Evolutionary conservation across 768 basidiomycete species (phyloP).

Genomic region (Russula sp.): DNA sequence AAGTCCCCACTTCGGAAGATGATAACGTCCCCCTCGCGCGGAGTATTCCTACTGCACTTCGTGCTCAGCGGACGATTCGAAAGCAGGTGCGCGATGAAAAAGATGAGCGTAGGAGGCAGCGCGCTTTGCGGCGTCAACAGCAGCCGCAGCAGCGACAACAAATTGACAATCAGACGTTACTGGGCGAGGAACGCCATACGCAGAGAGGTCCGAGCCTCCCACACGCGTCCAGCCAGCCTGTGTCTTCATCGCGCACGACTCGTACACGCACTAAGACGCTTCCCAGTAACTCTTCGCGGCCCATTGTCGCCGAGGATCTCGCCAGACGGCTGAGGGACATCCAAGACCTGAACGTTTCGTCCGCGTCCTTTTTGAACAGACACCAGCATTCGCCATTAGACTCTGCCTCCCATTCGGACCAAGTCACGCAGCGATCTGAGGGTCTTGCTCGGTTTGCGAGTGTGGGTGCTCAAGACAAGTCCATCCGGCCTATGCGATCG

Average conservation of each 20-base stretch:
- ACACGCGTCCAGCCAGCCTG: not conserved
- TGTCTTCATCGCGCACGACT: not conserved
- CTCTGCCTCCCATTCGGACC: slow-evolving; percentile 2
- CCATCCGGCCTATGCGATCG: slow-evolving; percentile 50
- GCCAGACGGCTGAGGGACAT: slow-evolving; percentile 20
- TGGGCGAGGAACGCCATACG: not conserved
- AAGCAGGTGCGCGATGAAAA: slow-evolving; percentile 64
- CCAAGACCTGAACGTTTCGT: slow-evolving; percentile 4
- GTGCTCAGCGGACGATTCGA: slow-evolving; percentile 76
- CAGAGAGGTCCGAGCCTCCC: not conserved
- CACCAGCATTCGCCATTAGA: not conserved
- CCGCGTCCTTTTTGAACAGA: not conserved
- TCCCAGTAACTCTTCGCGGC: slow-evolving; percentile 17
- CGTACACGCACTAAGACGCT: slow-evolving; percentile 22
- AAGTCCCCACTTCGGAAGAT: slow-evolving; percentile 27
- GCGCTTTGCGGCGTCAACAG: slow-evolving; percentile 24
- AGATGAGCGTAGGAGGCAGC: slow-evolving; percentile 43
- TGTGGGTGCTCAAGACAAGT: slow-evolving; percentile 25
- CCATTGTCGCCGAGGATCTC: slow-evolving; percentile 20
- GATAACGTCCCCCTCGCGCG: slow-evolving; percentile 84
- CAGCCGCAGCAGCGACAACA: slow-evolving; percentile 1
- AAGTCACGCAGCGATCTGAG: slow-evolving; percentile 25
- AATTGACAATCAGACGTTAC: not conserved
- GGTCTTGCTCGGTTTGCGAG: slow-evolving; percentile 22
- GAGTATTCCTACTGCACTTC: slow-evolving; percentile 75